Percentiles rank a stretch among this genome's conserved stretches.
phyloP scores from a whole-genome alignment of 2,329 filamentous ascomycete genomes.

The Nannizziopsis barbatae region DNA sequence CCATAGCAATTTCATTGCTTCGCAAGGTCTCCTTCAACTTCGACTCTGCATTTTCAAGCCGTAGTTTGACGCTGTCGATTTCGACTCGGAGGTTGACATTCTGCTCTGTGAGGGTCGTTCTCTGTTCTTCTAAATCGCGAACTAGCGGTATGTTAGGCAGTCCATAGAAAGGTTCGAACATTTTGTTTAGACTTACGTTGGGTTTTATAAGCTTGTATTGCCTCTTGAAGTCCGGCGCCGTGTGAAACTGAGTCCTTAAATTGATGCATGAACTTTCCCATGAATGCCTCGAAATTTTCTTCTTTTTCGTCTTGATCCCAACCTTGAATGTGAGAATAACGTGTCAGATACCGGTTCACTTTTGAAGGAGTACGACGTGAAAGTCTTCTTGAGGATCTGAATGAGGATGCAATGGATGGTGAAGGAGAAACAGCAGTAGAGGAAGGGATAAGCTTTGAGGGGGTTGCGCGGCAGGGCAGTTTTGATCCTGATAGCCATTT shows the following conservation, averaged over 20 bases:
- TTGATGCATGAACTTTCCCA: slow-evolving; percentile 58
- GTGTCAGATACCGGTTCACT: slow-evolving; percentile 51
- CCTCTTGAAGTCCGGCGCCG: slow-evolving; percentile 59
- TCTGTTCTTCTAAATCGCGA: slow-evolving; percentile 45
- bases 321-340: slow-evolving; percentile 63
- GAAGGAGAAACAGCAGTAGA: slow-evolving; percentile 24
- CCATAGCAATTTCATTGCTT: slow-evolving; percentile 42
- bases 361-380: slow-evolving; percentile 22
- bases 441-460: slow-evolving; percentile 13
- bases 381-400: slow-evolving; percentile 7
- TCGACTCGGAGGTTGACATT: slow-evolving; percentile 55
- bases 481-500: slow-evolving; percentile 1
- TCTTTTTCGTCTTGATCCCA: slow-evolving; percentile 73
- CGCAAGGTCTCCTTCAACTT: slow-evolving; percentile 44
- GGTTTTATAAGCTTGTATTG: slow-evolving; percentile 55
- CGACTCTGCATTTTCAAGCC: slow-evolving; percentile 39
- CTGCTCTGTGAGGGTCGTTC: slow-evolving; percentile 39
- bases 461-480: slow-evolving; percentile 5
- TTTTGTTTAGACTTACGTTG: slow-evolving; percentile 47
- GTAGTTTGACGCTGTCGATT: slow-evolving; percentile 50
- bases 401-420: slow-evolving; percentile 26
- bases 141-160: slow-evolving; percentile 30
- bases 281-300: slow-evolving; percentile 63
- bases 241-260: slow-evolving; percentile 59
- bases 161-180: background rate